Conservation (phyloP, 139 green algal genomes). For the Chlamydomonas sp. region DNA sequence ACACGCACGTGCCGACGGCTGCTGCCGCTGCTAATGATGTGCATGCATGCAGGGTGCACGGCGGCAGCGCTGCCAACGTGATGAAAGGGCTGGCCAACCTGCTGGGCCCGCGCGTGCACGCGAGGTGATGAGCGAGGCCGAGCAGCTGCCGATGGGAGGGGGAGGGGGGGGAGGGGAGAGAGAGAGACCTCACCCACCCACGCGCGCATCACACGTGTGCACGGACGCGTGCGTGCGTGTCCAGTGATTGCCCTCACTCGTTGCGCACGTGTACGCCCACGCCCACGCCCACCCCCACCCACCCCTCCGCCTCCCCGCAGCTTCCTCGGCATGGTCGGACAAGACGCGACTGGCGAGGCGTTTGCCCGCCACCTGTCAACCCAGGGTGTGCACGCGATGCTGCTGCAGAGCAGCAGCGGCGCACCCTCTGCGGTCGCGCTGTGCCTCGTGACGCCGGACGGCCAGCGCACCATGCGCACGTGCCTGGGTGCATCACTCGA, state of each 20-base stretch:
- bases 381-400: slow-evolving; percentile 43
- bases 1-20: too few species aligned
- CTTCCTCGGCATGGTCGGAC: slow-evolving; percentile 69
- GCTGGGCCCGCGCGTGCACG: neutral
- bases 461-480: slow-evolving; percentile 88
- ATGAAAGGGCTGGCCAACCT: slow-evolving; percentile 44
- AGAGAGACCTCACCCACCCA: too few species aligned
- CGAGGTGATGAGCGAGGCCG: too few species aligned
- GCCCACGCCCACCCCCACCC: too few species aligned
- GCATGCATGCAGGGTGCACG: slow-evolving; percentile 38
- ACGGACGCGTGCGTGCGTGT: too few species aligned
- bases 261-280: too few species aligned
- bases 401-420: slow-evolving; percentile 32
- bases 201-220: too few species aligned
- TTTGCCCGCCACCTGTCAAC: slow-evolving; percentile 49
- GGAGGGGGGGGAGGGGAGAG: too few species aligned
- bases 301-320: too few species aligned
- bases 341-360: slow-evolving; percentile 42
- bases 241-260: too few species aligned
- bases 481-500: slow-evolving; percentile 65
- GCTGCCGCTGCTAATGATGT: too few species aligned
- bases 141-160: too few species aligned
- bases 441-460: slow-evolving; percentile 72
- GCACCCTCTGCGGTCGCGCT: slow-evolving; percentile 50
- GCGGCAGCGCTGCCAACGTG: slow-evolving; percentile 78